Conservation (phyloP, 257 asterid genomes). For the Primulina tabacum region DNA sequence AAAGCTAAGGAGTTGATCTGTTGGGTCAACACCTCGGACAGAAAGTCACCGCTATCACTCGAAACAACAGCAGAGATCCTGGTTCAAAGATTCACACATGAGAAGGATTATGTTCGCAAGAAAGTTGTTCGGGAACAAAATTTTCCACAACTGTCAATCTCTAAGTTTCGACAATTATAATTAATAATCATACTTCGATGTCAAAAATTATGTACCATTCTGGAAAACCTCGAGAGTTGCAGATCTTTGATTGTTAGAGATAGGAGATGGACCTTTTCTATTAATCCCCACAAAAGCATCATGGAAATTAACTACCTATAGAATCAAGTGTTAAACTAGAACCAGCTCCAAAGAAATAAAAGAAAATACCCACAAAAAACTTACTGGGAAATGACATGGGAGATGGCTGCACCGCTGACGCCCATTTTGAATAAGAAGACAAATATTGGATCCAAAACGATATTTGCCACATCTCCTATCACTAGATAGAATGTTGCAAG, state of each 20-base stretch:
- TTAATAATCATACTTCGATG: background rate
- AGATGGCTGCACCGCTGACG: slow-evolving; percentile 53
- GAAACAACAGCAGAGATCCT: slow-evolving; percentile 33
- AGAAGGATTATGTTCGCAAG: background rate
- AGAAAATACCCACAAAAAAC: slow-evolving; percentile 15
- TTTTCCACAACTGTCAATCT: background rate
- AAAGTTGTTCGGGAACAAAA: background rate
- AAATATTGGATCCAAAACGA: slow-evolving; percentile 47
- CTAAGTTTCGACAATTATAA: background rate
- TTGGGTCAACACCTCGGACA: slow-evolving; percentile 44
- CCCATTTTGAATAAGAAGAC: slow-evolving; percentile 41
- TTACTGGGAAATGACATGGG: slow-evolving; percentile 57
- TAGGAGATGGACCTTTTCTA: slow-evolving; percentile 28
- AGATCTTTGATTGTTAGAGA: slow-evolving; percentile 34
- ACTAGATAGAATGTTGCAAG: slow-evolving; percentile 29
- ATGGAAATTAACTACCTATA: slow-evolving; percentile 36
- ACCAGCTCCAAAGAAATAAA: background rate
- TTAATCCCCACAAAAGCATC: slow-evolving; percentile 36
- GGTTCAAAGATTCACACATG: slow-evolving; percentile 3
- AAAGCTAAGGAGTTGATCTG: slow-evolving; percentile 54
- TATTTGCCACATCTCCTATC: slow-evolving; percentile 44
- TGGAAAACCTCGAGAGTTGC: slow-evolving; percentile 37
- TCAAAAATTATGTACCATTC: slow-evolving; percentile 21
- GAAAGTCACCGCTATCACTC: slow-evolving; percentile 42
- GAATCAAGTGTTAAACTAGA: background rate